Percentiles rank a stretch among this genome's conserved stretches.
These are phyloP conservation scores for Trichoderma arundinaceum DNA, from an alignment of 2,329 filamentous ascomycete species.

Conservation along the genomic window DNA sequence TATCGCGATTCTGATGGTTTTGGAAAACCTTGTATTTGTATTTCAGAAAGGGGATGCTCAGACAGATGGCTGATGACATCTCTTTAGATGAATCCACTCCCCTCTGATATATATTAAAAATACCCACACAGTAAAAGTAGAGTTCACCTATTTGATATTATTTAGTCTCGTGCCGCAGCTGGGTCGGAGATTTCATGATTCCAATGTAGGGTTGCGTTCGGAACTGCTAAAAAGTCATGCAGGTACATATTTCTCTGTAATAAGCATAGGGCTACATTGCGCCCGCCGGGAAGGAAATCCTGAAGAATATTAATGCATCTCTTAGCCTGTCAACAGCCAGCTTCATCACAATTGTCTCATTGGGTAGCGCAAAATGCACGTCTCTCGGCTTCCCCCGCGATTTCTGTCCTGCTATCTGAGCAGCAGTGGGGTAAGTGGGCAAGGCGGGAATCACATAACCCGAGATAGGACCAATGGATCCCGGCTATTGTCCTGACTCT, in stretches of 20 bases:
- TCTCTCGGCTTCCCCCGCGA: neutral
- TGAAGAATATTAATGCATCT: neutral
- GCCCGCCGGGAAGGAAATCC: neutral
- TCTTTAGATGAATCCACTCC: too few relatives aligned
- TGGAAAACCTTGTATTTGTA: too few relatives aligned
- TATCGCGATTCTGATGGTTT: slow-evolving; percentile 60
- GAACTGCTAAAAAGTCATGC: too few relatives aligned
- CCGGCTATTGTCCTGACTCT: neutral
- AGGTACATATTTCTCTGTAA: too few relatives aligned
- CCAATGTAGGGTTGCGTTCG: too few relatives aligned
- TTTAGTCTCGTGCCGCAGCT: too few relatives aligned
- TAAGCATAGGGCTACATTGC: neutral
- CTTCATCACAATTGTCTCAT: neutral
- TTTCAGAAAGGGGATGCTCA: too few relatives aligned
- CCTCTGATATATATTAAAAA: too few relatives aligned
- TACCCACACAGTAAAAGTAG: too few relatives aligned
- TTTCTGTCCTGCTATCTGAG: neutral
- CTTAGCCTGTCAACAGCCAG: neutral
- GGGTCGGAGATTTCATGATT: too few relatives aligned
- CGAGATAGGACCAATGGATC: neutral
- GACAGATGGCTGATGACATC: too few relatives aligned
- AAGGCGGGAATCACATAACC: neutral
- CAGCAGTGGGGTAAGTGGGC: slow-evolving; percentile 2
- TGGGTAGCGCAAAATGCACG: neutral
- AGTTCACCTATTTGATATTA: too few relatives aligned